Base-by-base conservation (phyloP, 1,284 basidiomycete species). In the Apiotrichum brassicae region DNA sequence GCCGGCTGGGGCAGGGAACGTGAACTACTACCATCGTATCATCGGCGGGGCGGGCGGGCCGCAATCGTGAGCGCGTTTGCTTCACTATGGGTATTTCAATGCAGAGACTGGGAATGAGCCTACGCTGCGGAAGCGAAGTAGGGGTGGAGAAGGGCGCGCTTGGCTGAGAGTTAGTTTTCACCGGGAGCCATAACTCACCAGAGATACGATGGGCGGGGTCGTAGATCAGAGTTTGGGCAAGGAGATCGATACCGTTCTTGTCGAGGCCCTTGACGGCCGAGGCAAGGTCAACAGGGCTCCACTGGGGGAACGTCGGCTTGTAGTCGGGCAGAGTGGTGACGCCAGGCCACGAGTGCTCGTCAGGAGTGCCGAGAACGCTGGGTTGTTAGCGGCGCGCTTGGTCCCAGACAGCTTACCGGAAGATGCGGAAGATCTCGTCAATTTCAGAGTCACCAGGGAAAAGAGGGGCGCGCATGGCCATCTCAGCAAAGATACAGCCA, bases 361-460 rank as follows among this genome's bases (percentile, higher is more conserved):
- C 86, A 2, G 94, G 94, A n/a, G 95, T 98, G 19, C 94, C 94
- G 44, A 97, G 79, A 28, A 93, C 80, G 64, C 43, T 44, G 18
- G 3, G 5, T 13, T 24, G 12, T 35, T 32, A 24, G 19, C 19
- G 12, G 16, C 33, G 16, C 18, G 38, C 32, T 34, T 14, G n/a
- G n/a, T n/a, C n/a, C n/a, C 18, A 18, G 19, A 62, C 88, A 89
- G 23, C 33, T 18, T 19, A 44, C 43, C 87, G 82, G 81, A 98
- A 98, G 66, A 97, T 98, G 75, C 92, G 89, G 82, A 97, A 98
- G 62, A 98, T 98, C 76, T 98, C 93, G 76, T 98, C 94, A 64
- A 98, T 98, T 75, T 98, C 94, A 24, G 92, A 97, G 75, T 98
- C 94, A 9, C 95, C 94, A 13, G 94, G 92, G 81, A 97, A 97